Conservation (phyloP, 2,329 filamentous ascomycete species). For the Ceratocystis albifundus region DNA sequence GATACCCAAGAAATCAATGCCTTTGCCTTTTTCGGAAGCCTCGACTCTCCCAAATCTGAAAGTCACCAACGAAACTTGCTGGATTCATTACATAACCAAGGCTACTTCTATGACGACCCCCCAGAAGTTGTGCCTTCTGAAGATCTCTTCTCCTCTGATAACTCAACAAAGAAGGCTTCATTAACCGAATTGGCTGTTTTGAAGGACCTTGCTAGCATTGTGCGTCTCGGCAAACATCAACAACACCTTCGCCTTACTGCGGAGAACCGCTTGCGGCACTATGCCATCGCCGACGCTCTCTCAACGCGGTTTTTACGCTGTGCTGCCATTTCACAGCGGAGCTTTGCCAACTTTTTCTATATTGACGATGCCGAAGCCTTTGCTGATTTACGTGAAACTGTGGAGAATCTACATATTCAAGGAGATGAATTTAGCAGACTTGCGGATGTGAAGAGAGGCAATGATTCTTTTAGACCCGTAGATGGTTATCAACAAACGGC, state of each 20-base stretch:
- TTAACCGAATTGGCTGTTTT: slow-evolving; percentile 45
- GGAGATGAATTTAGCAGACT: slow-evolving; percentile 61
- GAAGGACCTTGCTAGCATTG: slow-evolving; percentile 66
- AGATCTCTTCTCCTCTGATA: not conserved
- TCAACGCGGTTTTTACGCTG: slow-evolving; percentile 63
- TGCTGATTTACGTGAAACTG: slow-evolving; percentile 60
- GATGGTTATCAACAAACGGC: slow-evolving; percentile 34
- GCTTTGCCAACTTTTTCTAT: slow-evolving; percentile 66
- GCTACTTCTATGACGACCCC: slow-evolving; percentile 15
- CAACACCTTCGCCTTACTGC: slow-evolving; percentile 67
- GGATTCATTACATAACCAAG: not conserved
- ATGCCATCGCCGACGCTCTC: slow-evolving; percentile 61
- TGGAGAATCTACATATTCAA: slow-evolving; percentile 68
- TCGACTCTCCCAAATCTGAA: not conserved
- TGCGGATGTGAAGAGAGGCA: slow-evolving; percentile 59
- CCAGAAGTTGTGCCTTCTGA: slow-evolving; percentile 17
- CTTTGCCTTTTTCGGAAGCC: not conserved
- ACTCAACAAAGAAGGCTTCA: slow-evolving; percentile 38
- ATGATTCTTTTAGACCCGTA: slow-evolving; percentile 41
- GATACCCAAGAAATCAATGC: not conserved
- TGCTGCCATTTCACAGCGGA: slow-evolving; percentile 62
- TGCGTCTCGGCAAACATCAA: slow-evolving; percentile 68
- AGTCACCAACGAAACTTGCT: not conserved
- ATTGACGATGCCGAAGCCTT: slow-evolving; percentile 70
- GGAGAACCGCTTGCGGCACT: slow-evolving; percentile 60